A percentile compares a stretch with the other conserved stretches of the same genome.
These are phyloP conservation scores for Geosmithia morbida DNA, from an alignment of 2,329 filamentous ascomycete species.

Conservation along the genomic window DNA sequence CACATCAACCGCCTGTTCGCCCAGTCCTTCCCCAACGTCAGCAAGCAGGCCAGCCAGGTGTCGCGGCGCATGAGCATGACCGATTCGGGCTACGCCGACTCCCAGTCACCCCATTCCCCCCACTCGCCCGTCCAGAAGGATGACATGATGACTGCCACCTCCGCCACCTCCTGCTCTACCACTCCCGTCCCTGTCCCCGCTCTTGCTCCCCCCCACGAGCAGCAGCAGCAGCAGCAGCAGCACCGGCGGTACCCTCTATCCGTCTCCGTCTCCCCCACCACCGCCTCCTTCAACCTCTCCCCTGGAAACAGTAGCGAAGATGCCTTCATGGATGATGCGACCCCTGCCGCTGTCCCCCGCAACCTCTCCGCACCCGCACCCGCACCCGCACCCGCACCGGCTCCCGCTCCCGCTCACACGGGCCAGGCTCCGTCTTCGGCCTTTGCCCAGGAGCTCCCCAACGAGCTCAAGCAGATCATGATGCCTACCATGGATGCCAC, in stretches of 20 bases:
- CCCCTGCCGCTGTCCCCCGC: constrained; percentile 10
- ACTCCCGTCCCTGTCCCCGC: too few relatives aligned
- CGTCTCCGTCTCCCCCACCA: constrained; percentile 7
- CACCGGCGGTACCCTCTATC: constrained; percentile 1
- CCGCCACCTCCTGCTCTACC: too few relatives aligned
- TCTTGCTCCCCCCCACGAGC: too few relatives aligned
- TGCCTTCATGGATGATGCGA: neutral
- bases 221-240: too few relatives aligned
- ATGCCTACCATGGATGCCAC: constrained; percentile 8
- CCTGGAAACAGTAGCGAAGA: constrained; percentile 4
- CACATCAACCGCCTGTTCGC: constrained; percentile 32
- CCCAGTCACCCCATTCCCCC: neutral
- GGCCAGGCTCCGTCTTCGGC: constrained; percentile 11
- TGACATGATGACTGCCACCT: too few relatives aligned
- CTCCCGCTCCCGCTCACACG: constrained; percentile 8
- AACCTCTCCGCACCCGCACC: neutral
- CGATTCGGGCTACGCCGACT: neutral
- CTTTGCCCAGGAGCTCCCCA: constrained; percentile 26
- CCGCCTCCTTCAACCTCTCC: constrained; percentile 5
- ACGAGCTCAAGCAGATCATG: constrained; percentile 26
- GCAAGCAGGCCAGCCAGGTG: constrained; percentile 7
- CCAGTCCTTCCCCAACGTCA: constrained; percentile 26
- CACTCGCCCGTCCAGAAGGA: neutral
- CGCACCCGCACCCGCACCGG: constrained; percentile 7
- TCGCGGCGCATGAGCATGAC: constrained; percentile 2